phyloP scores from a whole-genome alignment of 331 rosid genomes.

The Prunus yedoensis region DNA sequence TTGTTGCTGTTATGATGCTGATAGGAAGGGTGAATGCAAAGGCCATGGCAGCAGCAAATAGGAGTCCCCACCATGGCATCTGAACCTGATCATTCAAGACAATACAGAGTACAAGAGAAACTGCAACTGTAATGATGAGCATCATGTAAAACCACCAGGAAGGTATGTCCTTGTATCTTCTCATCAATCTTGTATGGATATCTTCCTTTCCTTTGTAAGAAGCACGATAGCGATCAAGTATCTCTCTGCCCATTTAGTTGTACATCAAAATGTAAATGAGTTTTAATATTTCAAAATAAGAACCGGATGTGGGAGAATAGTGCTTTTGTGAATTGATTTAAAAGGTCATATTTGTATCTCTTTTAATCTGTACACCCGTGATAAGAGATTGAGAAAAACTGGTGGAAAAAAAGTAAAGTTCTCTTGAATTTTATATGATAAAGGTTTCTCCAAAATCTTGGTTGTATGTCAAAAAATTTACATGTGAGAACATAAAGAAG shows the following conservation, averaged over 20 bases:
- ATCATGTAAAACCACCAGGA: slow-evolving; percentile 75
- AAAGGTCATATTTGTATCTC: not conserved
- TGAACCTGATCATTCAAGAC: slow-evolving; percentile 71
- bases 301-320: not conserved
- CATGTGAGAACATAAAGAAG: not conserved
- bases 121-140: slow-evolving; percentile 42
- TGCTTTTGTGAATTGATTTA: not conserved
- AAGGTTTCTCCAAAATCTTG: not conserved
- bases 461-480: not conserved
- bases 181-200: slow-evolving; percentile 86
- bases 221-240: slow-evolving; percentile 58
- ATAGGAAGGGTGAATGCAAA: slow-evolving; percentile 81
- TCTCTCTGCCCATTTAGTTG: slow-evolving; percentile 57
- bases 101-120: slow-evolving; percentile 66
- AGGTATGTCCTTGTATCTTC: slow-evolving; percentile 79
- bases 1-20: slow-evolving; percentile 93
- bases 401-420: not conserved
- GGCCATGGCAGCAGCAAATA: slow-evolving; percentile 72
- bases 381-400: not conserved
- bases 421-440: too few relatives aligned
- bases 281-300: not conserved
- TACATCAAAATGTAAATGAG: not conserved
- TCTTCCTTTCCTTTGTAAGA: slow-evolving; percentile 64
- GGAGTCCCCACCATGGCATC: slow-evolving; percentile 96
- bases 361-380: not conserved